These are phyloP conservation scores for Boletus rubescentipes DNA, from an alignment of 768 basidiomycete genomes.

Conservation along the genomic window DNA sequence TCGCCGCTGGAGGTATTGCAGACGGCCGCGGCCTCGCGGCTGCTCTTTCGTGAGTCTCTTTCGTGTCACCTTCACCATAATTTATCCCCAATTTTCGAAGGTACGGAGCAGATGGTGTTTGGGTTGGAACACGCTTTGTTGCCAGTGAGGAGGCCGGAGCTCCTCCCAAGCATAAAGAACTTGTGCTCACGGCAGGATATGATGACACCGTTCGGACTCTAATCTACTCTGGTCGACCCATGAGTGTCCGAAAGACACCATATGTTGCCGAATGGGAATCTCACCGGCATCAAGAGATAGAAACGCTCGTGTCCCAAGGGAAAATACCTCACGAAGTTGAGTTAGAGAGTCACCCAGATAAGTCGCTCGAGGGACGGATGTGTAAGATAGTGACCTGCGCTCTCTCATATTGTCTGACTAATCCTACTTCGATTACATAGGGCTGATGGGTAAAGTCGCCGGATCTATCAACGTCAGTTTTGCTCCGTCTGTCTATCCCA, in stretches of 20 bases:
- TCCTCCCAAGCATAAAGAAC: slow-evolving; percentile 68
- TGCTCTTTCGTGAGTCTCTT: slow-evolving; percentile 53
- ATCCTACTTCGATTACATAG: slow-evolving; percentile 35
- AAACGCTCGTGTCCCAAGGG: slow-evolving; percentile 56
- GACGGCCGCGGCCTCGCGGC: slow-evolving; percentile 82
- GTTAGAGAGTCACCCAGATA: slow-evolving; percentile 65
- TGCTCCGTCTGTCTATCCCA: neutral
- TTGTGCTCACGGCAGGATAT: slow-evolving; percentile 66
- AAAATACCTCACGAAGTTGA: slow-evolving; percentile 77
- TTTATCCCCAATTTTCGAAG: slow-evolving; percentile 33
- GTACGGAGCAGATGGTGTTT: slow-evolving; percentile 82
- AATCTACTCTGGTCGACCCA: slow-evolving; percentile 75
- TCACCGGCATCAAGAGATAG: slow-evolving; percentile 57
- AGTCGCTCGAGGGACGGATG: slow-evolving; percentile 52
- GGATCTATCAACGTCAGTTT: slow-evolving; percentile 59
- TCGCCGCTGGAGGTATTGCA: slow-evolving; percentile 83
- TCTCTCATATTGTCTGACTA: slow-evolving; percentile 1
- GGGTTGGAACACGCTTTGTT: slow-evolving; percentile 88
- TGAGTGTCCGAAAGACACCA: slow-evolving; percentile 77
- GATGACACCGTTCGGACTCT: slow-evolving; percentile 73
- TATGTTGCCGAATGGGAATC: slow-evolving; percentile 81
- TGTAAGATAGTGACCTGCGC: slow-evolving; percentile 45
- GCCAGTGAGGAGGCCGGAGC: slow-evolving; percentile 81
- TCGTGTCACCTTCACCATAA: neutral
- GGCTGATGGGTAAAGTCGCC: slow-evolving; percentile 80